A percentile compares a stretch with the other conserved stretches of the same genome.
Conservation (phyloP, 2,329 filamentous ascomycete genomes). For the Clonostachys chloroleuca region DNA sequence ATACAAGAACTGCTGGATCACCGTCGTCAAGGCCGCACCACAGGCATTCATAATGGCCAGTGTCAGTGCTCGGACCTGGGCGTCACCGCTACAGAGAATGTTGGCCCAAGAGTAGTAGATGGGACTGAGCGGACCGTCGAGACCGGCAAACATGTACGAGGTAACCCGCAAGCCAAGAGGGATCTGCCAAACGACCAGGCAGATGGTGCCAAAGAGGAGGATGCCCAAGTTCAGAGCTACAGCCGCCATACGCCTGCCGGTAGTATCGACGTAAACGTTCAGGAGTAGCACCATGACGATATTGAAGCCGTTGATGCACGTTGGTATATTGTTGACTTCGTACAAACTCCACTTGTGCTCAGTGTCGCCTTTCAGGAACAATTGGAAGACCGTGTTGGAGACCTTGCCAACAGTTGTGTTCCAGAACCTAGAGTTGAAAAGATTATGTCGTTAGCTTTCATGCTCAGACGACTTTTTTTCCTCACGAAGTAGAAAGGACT, state of each 20-base stretch:
- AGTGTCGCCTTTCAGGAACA: not conserved
- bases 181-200: too few species aligned
- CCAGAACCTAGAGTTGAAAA: not conserved
- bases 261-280: not conserved
- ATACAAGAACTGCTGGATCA: not conserved
- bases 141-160: too few species aligned
- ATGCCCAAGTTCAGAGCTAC: too few species aligned
- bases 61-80: not conserved
- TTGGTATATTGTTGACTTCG: not conserved
- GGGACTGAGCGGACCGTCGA: too few species aligned
- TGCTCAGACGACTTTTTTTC: too few species aligned
- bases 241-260: too few species aligned
- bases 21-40: not conserved
- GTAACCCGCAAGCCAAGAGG: too few species aligned
- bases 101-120: too few species aligned
- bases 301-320: not conserved
- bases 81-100: not conserved
- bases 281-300: not conserved
- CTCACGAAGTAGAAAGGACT: too few species aligned
- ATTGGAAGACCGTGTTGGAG: not conserved
- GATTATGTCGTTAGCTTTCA: too few species aligned
- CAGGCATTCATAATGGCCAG: not conserved
- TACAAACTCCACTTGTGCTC: not conserved
- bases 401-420: not conserved
- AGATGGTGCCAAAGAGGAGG: too few species aligned